Base-by-base conservation (phyloP, 306 rosid genomes). In the Neltuma alba region DNA sequence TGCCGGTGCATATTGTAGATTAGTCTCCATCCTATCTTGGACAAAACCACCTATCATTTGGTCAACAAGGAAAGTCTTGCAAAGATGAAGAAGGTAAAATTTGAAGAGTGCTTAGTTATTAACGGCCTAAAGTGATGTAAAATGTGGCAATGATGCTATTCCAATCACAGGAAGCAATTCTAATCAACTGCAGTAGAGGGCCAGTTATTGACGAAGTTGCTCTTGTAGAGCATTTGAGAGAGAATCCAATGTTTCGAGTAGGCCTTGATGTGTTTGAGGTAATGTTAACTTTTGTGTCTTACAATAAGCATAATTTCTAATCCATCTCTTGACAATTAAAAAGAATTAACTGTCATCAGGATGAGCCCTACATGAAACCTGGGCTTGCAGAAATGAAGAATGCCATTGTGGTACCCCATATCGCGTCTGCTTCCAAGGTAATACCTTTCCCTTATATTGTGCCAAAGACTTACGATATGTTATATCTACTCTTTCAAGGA, bases 401-500 rank as follows among this genome's bases (percentile, higher is more conserved):
- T 83, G 99, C 97, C 30, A 74, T 96, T 78, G 90, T 96, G 72
- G 99, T 96, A 44, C 99, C 99, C 55, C 99, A 96, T 83, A 96
- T 96, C 81, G 99, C 99, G 60, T 96, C 99, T 75, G 99, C 99
- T 82, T 96, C 99, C 71, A 96, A 96, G 99, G 98, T 92, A 87
- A 30, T 21, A 72, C 7, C 37, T 63, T 61, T 14, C 41, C 5
- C 23, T 1, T 15, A 54, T 58, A 44, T 61, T 27, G 33, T 37
- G 40, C 50, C 62, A 67, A 74, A 37, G 2, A 48, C 15, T 76
- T 45, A n/a, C 52, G 14, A 36, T 21, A 28, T 50, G 27, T 64
- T 54, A 28, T 25, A 15, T 58, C 25, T 50, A 13, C 23, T 9
- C 15, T 57, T 47, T 48, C 47, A 13, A n/a, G 45, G 58, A 74